Conservation (phyloP, 2,329 filamentous ascomycete genomes). For the Monascus ruber region DNA sequence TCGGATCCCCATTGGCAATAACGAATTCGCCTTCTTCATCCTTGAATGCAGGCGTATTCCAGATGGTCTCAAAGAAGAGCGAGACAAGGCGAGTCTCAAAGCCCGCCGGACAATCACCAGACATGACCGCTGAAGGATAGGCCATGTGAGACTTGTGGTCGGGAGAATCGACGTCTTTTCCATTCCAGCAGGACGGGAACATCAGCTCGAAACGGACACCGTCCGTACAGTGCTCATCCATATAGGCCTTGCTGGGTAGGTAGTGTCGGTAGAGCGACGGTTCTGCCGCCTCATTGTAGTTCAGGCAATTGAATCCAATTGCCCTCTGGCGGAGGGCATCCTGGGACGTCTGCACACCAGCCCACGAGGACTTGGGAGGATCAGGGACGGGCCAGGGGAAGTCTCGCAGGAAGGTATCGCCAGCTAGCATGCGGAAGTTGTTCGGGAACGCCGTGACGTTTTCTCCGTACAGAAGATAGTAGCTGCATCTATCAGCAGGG, state of each 20-base stretch:
- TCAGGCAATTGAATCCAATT: conserved; percentile 87
- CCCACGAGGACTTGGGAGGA: conserved; percentile 61
- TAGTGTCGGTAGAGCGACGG: conserved; percentile 69
- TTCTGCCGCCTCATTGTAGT: conserved; percentile 60
- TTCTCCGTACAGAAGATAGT: conserved; percentile 68
- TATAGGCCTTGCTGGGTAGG: conserved; percentile 64
- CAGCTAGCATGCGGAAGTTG: conserved; percentile 73
- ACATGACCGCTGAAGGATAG: conserved; percentile 66
- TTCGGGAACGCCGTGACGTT: conserved; percentile 61
- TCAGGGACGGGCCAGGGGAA: conserved; percentile 60
- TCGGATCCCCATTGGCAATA: conserved; percentile 65
- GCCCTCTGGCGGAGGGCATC: conserved; percentile 64
- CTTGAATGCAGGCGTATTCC: conserved; percentile 56
- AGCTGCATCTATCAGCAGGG: conserved; percentile 38
- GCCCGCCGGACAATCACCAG: conserved; percentile 60
- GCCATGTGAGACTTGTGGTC: conserved; percentile 58
- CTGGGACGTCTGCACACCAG: conserved; percentile 54
- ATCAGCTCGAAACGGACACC: conserved; percentile 74
- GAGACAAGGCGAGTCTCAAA: conserved; percentile 59
- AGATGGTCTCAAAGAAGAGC: conserved; percentile 80
- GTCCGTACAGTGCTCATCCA: conserved; percentile 71
- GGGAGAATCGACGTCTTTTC: conserved; percentile 44
- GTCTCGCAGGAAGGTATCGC: conserved; percentile 54
- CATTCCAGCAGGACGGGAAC: conserved; percentile 87
- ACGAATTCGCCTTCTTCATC: conserved; percentile 58